Percentiles rank a stretch among this genome's conserved stretches.
Conservation (phyloP, 352 stramenopile genomes). For the Phytophthora sp. region DNA sequence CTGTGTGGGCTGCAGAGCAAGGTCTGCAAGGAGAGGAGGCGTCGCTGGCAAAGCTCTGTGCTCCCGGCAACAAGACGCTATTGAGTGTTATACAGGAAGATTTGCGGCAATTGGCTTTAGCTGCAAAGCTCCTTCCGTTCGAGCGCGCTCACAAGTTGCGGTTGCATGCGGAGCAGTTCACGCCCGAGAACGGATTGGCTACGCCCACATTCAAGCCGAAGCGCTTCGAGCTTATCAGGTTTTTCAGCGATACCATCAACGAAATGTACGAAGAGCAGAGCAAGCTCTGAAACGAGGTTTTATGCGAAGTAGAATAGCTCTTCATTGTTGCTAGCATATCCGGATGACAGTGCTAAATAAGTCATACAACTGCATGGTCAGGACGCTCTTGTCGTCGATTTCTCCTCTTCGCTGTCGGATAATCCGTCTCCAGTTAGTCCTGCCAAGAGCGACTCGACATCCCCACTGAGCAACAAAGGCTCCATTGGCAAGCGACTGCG, state of each 20-base stretch:
- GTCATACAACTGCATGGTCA: conserved; percentile 8
- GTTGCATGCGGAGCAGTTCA: conserved; percentile 89
- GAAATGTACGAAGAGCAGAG: conserved; percentile 58
- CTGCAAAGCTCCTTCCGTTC: conserved; percentile 88
- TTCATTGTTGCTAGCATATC: conserved; percentile 9
- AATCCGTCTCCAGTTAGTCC: conserved; percentile 10
- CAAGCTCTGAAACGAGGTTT: conserved; percentile 33
- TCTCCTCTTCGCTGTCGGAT: conserved; percentile 18
- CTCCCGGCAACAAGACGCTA: conserved; percentile 39
- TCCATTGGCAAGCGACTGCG: conserved; percentile 55
- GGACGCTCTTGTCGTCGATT: background rate
- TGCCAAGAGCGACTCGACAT: conserved; percentile 51
- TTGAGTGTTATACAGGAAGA: conserved; percentile 39
- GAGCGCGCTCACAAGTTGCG: conserved; percentile 92
- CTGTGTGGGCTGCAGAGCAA: conserved; percentile 47
- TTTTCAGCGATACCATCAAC: conserved; percentile 57
- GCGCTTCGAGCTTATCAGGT: conserved; percentile 66
- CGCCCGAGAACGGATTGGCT: conserved; percentile 89
- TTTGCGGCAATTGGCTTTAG: conserved; percentile 50
- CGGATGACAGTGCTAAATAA: background rate
- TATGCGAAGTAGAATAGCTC: conserved; percentile 14
- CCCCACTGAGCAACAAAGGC: conserved; percentile 55
- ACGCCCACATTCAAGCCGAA: conserved; percentile 98
- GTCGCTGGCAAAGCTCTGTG: conserved; percentile 35
- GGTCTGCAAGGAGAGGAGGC: conserved; percentile 35